Conservation (phyloP, 345 rosid genomes). For the Gossypium sturtianum region DNA sequence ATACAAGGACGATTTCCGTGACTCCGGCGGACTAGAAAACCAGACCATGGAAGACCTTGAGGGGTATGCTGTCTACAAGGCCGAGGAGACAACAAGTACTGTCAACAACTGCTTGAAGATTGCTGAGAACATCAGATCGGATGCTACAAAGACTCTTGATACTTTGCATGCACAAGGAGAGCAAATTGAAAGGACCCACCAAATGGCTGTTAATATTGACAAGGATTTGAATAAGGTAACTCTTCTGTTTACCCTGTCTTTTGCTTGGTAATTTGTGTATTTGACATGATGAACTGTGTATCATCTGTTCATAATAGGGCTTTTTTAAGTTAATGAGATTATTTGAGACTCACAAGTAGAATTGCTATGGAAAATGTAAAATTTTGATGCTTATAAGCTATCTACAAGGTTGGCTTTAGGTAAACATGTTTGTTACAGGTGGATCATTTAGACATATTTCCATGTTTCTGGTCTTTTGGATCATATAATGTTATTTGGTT, state of each 20-base stretch:
- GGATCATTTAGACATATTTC: neutral
- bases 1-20: constrained; percentile 59
- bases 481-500: neutral
- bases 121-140: constrained; percentile 73
- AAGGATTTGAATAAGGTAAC: constrained; percentile 74
- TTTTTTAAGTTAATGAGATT: neutral
- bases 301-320: neutral
- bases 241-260: neutral
- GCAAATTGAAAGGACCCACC: constrained; percentile 76
- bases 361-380: neutral
- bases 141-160: constrained; percentile 71
- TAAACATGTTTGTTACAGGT: neutral
- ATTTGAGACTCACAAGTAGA: no score
- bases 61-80: constrained; percentile 71
- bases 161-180: constrained; percentile 85
- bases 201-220: constrained; percentile 64
- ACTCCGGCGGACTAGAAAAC: constrained; percentile 68
- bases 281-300: neutral
- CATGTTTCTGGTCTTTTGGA: neutral
- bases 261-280: neutral
- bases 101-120: constrained; percentile 75
- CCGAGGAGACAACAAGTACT: constrained; percentile 76
- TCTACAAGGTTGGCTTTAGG: neutral
- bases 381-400: neutral
- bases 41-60: constrained; percentile 79